Evolutionary conservation across 2,329 filamentous ascomycete species (phyloP).

Genomic region (Aspergillus quadricinctus): DNA sequence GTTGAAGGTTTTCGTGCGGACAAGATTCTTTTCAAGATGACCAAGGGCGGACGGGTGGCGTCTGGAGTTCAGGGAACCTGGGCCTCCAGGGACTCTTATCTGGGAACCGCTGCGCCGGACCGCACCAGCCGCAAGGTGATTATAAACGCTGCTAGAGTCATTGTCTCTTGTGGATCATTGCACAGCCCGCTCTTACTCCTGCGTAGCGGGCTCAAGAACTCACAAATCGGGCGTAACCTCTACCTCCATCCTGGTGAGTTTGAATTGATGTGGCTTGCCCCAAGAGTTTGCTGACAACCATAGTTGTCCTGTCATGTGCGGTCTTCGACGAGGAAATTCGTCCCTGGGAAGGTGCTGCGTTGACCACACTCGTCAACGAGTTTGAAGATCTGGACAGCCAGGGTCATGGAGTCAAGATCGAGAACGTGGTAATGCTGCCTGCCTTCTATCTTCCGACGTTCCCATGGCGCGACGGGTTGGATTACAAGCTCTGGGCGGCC

Average conservation of each 20-base stretch:
- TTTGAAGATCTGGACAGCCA: conserved; percentile 77
- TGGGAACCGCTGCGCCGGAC: conserved; percentile 51
- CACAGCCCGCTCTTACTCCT: conserved; percentile 72
- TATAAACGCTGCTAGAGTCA: conserved; percentile 74
- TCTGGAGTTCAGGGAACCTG: conserved; percentile 70
- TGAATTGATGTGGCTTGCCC: no score
- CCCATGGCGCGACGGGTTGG: conserved; percentile 63
- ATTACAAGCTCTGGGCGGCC: conserved; percentile 67
- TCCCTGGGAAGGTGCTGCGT: conserved; percentile 73
- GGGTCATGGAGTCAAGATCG: conserved; percentile 79
- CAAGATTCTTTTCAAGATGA: conserved; percentile 62
- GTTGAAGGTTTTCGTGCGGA: conserved; percentile 76
- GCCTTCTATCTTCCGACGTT: conserved; percentile 59
- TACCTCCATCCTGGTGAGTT: conserved; percentile 72
- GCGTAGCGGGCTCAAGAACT: conserved; percentile 75
- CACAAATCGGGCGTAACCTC: conserved; percentile 75
- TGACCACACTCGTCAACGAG: conserved; percentile 71
- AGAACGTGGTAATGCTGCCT: conserved; percentile 72
- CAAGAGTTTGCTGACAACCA: neutral
- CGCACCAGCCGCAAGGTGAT: conserved; percentile 58
- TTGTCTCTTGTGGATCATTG: conserved; percentile 72
- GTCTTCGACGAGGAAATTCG: conserved; percentile 66
- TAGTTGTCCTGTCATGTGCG: conserved; percentile 44
- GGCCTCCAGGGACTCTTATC: conserved; percentile 64
- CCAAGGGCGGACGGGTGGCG: conserved; percentile 53